These are phyloP conservation scores for Daldinia grandis DNA, from an alignment of 495 filamentous ascomycete species.

Conservation along the genomic window DNA sequence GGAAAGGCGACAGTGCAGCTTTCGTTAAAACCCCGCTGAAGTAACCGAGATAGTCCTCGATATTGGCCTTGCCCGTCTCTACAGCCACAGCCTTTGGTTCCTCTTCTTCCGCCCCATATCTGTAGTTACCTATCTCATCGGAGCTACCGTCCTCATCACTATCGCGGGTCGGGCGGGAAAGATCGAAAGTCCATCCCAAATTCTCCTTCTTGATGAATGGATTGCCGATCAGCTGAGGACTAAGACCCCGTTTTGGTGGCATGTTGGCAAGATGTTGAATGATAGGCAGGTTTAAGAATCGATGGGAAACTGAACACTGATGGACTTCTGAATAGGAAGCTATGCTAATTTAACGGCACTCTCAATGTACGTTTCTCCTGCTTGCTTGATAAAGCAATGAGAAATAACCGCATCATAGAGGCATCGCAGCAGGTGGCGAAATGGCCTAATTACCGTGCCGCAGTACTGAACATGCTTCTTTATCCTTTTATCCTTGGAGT, in stretches of 20 bases:
- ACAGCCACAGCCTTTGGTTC: conserved; percentile 54
- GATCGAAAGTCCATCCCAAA: conserved; percentile 45
- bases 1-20: conserved; percentile 38
- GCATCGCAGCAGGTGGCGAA: not conserved
- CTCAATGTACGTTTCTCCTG: not conserved
- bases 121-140: conserved; percentile 9
- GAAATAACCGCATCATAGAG: not conserved
- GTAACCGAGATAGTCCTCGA: conserved; percentile 62
- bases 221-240: conserved; percentile 35
- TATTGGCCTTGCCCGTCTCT: conserved; percentile 63
- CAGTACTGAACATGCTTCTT: not conserved
- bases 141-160: conserved; percentile 19
- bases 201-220: conserved; percentile 50
- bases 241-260: conserved; percentile 28
- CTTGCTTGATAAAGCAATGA: not conserved
- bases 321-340: not conserved
- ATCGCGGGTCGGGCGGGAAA: conserved; percentile 23
- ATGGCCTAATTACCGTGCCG: not conserved
- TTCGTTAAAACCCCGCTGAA: conserved; percentile 57
- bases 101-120: conserved; percentile 4
- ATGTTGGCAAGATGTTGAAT: conserved; percentile 12
- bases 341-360: not conserved
- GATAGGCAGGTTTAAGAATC: not conserved
- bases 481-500: not conserved
- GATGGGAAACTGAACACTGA: not conserved